Conservation (phyloP, 2,329 filamentous ascomycete genomes). For the Ustulina deusta region DNA sequence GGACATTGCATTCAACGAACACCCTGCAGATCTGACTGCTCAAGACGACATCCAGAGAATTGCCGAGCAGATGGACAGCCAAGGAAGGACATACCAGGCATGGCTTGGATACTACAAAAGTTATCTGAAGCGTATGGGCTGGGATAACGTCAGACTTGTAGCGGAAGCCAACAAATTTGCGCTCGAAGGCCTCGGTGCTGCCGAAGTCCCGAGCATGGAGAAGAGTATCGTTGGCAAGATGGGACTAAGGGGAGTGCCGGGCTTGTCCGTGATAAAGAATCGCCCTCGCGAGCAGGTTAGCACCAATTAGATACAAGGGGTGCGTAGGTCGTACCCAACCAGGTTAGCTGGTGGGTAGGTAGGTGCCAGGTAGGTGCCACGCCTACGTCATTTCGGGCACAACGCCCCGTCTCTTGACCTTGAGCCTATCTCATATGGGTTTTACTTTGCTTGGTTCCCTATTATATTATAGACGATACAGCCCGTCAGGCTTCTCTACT, state of each 20-base stretch:
- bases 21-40: constrained; percentile 60
- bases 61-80: constrained; percentile 57
- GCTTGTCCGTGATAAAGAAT: constrained; percentile 51
- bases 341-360: constrained; percentile 23
- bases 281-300: constrained; percentile 15
- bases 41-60: constrained; percentile 54
- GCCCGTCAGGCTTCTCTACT: no score
- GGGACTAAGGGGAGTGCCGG: constrained; percentile 65
- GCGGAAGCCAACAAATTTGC: constrained; percentile 64
- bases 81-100: constrained; percentile 65
- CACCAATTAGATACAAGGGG: constrained; percentile 2
- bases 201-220: constrained; percentile 61
- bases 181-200: constrained; percentile 58
- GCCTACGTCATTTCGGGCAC: constrained; percentile 20
- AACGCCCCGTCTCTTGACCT: constrained; percentile 18
- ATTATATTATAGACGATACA: constrained; percentile 16
- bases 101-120: constrained; percentile 69
- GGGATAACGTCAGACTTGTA: constrained; percentile 57
- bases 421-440: constrained; percentile 22
- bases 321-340: constrained; percentile 9
- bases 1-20: constrained; percentile 65
- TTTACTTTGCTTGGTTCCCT: constrained; percentile 1
- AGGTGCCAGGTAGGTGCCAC: constrained; percentile 25
- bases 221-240: constrained; percentile 67
- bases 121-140: constrained; percentile 57